Percentiles rank a stretch among this genome's conserved stretches.
Conservation (phyloP, 495 filamentous ascomycete species). For the Penicillium canescens region DNA sequence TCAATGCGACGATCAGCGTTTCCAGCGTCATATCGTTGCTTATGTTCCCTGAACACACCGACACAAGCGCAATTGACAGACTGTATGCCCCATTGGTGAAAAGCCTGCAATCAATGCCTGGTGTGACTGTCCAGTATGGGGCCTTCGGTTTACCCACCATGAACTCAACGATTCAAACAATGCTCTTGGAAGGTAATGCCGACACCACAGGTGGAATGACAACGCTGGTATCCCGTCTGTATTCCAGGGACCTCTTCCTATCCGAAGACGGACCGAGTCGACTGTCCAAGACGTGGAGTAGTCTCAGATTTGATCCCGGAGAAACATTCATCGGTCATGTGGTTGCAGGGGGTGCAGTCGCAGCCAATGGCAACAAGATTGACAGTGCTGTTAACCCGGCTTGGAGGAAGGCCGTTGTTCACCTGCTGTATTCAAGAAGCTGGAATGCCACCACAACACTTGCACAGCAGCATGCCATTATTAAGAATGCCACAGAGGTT, state of each 20-base stretch:
- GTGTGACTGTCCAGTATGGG: conserved; percentile 13
- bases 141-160: conserved; percentile 19
- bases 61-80: conserved; percentile 11
- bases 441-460: conserved; percentile 23
- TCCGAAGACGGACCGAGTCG: not conserved
- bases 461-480: conserved; percentile 26
- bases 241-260: conserved; percentile 26
- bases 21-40: conserved; percentile 16
- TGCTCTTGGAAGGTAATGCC: conserved; percentile 14
- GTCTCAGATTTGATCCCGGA: conserved; percentile 12
- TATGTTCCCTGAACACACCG: conserved; percentile 28
- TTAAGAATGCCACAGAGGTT: conserved; percentile 39
- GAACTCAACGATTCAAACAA: conserved; percentile 14
- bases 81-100: conserved; percentile 19
- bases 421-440: conserved; percentile 19
- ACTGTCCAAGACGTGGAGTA: conserved; percentile 17
- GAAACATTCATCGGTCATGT: conserved; percentile 21
- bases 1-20: conserved; percentile 8
- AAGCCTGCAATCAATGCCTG: conserved; percentile 15
- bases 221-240: conserved; percentile 25
- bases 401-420: conserved; percentile 34
- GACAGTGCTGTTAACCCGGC: conserved; percentile 39
- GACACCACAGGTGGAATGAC: conserved; percentile 8
- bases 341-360: conserved; percentile 34
- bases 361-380: conserved; percentile 22